Evolutionary conservation across 768 basidiomycete genomes (phyloP).

Genomic region (Mycena indigotica): DNA sequence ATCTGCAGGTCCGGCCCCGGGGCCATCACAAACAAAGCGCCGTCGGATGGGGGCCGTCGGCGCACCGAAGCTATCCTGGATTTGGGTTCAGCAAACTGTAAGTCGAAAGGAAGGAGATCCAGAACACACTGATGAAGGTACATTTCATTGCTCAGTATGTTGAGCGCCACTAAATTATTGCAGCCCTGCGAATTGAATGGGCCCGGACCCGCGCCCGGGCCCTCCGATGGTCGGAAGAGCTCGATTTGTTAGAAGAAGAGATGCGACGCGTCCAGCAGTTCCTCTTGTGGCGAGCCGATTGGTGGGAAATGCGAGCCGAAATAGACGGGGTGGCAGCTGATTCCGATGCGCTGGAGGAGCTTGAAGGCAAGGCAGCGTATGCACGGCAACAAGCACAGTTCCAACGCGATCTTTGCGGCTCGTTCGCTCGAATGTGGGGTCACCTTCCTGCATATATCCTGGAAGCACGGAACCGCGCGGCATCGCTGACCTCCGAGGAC

Average conservation of each 20-base stretch:
- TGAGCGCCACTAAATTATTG: not conserved
- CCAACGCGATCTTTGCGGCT: not conserved
- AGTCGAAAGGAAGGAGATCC: not conserved
- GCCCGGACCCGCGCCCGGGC: slow-evolving; percentile 21
- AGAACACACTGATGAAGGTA: slow-evolving; percentile 6
- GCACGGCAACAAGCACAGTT: not conserved
- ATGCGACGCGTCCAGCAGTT: slow-evolving; percentile 24
- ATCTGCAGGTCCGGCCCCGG: not conserved
- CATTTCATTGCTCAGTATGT: not conserved
- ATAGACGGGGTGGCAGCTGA: not conserved
- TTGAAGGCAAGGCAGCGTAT: not conserved
- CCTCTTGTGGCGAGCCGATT: slow-evolving; percentile 14
- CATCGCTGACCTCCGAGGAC: not conserved
- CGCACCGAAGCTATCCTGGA: slow-evolving; percentile 7
- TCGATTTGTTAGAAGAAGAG: slow-evolving; percentile 27
- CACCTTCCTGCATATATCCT: not conserved
- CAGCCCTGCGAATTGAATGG: slow-evolving; percentile 17
- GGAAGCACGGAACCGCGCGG: not conserved
- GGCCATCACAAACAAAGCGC: not conserved
- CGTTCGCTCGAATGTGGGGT: not conserved
- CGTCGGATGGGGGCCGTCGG: not conserved
- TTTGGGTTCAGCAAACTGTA: not conserved
- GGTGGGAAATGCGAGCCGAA: slow-evolving; percentile 16
- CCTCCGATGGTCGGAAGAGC: slow-evolving; percentile 24
- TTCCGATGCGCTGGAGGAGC: not conserved